These are phyloP conservation scores for Viola odorata DNA, from an alignment of 345 rosid species.

Conservation along the genomic window DNA sequence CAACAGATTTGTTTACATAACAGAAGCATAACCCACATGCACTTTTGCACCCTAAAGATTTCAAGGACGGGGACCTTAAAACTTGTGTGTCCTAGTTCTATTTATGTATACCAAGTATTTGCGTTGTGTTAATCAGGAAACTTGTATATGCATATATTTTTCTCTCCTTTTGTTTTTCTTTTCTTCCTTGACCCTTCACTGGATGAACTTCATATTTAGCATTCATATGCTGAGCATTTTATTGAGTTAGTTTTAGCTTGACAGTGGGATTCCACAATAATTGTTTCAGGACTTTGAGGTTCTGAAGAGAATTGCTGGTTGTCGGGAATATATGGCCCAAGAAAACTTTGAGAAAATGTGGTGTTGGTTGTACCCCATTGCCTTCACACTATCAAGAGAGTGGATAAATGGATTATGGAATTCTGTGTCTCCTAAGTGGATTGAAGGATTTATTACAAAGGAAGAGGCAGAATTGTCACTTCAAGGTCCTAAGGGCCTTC, in stretches of 20 bases:
- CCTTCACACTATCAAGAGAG: constrained; percentile 58
- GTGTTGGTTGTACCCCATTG: constrained; percentile 96
- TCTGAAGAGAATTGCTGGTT: constrained; percentile 72
- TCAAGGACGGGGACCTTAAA: too few relatives aligned
- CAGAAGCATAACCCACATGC: too few relatives aligned
- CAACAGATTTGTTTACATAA: too few relatives aligned
- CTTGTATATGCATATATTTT: not conserved
- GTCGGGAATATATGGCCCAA: constrained; percentile 67
- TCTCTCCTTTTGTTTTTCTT: not conserved
- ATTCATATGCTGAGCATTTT: constrained; percentile 4
- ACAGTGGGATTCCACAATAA: not conserved
- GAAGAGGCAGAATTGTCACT: constrained; percentile 94
- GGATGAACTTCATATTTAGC: constrained; percentile 3
- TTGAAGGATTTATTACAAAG: constrained; percentile 90
- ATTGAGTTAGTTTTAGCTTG: not conserved
- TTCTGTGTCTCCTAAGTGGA: constrained; percentile 73
- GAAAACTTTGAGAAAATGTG: constrained; percentile 91
- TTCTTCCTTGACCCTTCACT: not conserved
- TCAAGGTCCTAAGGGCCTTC: constrained; percentile 56
- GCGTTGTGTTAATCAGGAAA: not conserved
- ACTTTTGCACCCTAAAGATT: too few relatives aligned
- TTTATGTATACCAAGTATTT: too few relatives aligned
- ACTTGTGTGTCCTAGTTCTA: too few relatives aligned
- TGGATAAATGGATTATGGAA: constrained; percentile 61
- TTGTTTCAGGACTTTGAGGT: constrained; percentile 63